Evolutionary conservation across 805 yeast species (phyloP), one percentile per base, ranked within the genome.

Genomic region (Cephaloascus fragrans): DNA sequence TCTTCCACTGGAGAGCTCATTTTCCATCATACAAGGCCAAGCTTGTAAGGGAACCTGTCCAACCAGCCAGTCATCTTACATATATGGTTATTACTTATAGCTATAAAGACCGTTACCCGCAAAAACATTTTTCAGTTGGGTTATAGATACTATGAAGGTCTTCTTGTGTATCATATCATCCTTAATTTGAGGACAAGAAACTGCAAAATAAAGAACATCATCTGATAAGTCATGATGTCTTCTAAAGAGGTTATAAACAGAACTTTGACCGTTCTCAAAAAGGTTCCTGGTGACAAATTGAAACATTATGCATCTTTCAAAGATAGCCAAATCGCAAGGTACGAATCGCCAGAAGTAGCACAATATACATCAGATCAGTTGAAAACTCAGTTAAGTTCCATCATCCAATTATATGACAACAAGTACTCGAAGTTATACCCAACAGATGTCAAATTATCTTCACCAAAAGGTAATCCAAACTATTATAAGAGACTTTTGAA

Each of bases 391-490:
- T 72, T 73, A 44, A 61, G 63, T 39, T 71, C 89, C 3, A 56
- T 82, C 39, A 64, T 77, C 36, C 74, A 71, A 46, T 57, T 82
- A 41, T 69, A 70, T 41, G 71, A 69, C 40, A 80, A 79, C 53
- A 78, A 79, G 50, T 79, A 79, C 64, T 69, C 66, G 49, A 71
- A 73, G 42, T 76, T 76, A 51, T 84, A 83, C 54, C 65, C 71
- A 44, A 70, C 78, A 28, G 79, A 79, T 40, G 82, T 77, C 34
- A 82, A 82, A 53, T 59, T 88, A 46, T 59, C 75, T 50, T 67
- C 59, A 47, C 97, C 97, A n/a, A 79, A 80, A 50, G 96, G 96
- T 2, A 84, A 86, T 57, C 87, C 95, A 2, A 57, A 69, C 36
- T 88, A 88, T 53, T 88, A 88, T 52, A 73, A 69, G 32, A 71